Evolutionary conservation across 306 rosid species (phyloP).

Genomic region (Prinsepia uniflora): DNA sequence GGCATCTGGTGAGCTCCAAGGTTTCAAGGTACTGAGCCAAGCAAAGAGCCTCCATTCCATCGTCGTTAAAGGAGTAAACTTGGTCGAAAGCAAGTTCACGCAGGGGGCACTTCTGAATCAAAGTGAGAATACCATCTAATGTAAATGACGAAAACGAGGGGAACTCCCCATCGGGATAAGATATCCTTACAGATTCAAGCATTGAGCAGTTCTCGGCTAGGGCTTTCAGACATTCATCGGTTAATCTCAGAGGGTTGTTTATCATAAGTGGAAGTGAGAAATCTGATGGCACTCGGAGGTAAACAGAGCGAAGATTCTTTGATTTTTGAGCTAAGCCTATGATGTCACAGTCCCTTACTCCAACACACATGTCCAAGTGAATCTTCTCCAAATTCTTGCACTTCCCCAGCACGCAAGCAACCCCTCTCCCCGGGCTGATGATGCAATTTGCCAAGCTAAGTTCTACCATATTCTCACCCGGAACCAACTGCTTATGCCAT

Average conservation of each 20-base stretch:
- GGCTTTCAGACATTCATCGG: slow-evolving; percentile 75
- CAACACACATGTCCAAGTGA: slow-evolving; percentile 90
- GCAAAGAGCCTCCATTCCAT: slow-evolving; percentile 90
- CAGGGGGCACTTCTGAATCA: slow-evolving; percentile 62
- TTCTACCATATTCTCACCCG: slow-evolving; percentile 67
- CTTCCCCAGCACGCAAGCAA: slow-evolving; percentile 74
- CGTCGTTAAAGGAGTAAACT: slow-evolving; percentile 74
- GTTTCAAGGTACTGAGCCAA: slow-evolving; percentile 58
- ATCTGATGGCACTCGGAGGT: slow-evolving; percentile 76
- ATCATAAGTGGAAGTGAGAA: slow-evolving; percentile 66
- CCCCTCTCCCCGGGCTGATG: slow-evolving; percentile 88
- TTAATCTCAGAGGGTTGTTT: slow-evolving; percentile 59
- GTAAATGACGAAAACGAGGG: slow-evolving; percentile 79
- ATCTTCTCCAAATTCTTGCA: slow-evolving; percentile 74
- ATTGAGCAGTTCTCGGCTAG: slow-evolving; percentile 64
- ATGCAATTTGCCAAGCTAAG: slow-evolving; percentile 85
- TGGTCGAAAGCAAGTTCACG: slow-evolving; percentile 70
- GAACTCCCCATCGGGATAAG: slow-evolving; percentile 82
- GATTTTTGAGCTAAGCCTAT: slow-evolving; percentile 62
- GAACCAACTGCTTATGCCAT: slow-evolving; percentile 78
- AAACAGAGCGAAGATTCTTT: slow-evolving; percentile 55
- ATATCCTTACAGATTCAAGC: slow-evolving; percentile 72
- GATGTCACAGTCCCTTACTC: slow-evolving; percentile 75
- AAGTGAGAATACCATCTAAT: slow-evolving; percentile 56
- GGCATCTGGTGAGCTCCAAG: slow-evolving; percentile 76